Evolutionary conservation across 306 rosid species (phyloP).

Genomic region (Medicago lupulina): DNA sequence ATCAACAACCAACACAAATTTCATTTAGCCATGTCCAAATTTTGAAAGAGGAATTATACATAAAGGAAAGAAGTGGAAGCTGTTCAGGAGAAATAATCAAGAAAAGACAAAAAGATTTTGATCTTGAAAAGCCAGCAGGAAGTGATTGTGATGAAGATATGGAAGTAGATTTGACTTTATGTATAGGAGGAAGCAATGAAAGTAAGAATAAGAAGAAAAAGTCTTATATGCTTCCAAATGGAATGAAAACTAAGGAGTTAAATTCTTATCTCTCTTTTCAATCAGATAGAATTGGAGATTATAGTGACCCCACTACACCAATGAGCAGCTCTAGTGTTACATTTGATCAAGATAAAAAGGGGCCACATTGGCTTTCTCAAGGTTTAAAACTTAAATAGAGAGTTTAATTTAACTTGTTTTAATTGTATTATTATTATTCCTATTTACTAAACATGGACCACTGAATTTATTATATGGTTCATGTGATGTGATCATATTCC

Average conservation of each 20-base stretch:
- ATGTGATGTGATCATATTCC: conserved; percentile 53
- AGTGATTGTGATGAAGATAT: conserved; percentile 63
- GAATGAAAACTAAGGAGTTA: conserved; percentile 48
- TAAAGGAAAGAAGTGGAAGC: conserved; percentile 81
- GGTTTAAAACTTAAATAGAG: conserved; percentile 68
- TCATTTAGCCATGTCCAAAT: conserved; percentile 48
- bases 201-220: conserved; percentile 62
- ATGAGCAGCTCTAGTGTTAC: conserved; percentile 92
- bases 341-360: conserved; percentile 78
- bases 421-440: conserved; percentile 6
- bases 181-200: conserved; percentile 75
- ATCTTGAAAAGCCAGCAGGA: conserved; percentile 70
- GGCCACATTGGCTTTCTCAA: conserved; percentile 85
- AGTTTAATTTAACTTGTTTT: conserved; percentile 19
- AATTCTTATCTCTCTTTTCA: conserved; percentile 66
- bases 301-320: conserved; percentile 83
- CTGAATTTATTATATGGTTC: conserved; percentile 56
- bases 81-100: conserved; percentile 64
- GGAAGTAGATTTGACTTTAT: conserved; percentile 80
- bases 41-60: conserved; percentile 57
- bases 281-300: conserved; percentile 76
- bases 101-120: conserved; percentile 65
- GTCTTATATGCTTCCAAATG: conserved; percentile 37
- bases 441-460: conserved; percentile 49
- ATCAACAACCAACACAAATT: conserved; percentile 43